Base-by-base conservation (phyloP, 495 filamentous ascomycete genomes). In the Bryoglossum gracile region DNA sequence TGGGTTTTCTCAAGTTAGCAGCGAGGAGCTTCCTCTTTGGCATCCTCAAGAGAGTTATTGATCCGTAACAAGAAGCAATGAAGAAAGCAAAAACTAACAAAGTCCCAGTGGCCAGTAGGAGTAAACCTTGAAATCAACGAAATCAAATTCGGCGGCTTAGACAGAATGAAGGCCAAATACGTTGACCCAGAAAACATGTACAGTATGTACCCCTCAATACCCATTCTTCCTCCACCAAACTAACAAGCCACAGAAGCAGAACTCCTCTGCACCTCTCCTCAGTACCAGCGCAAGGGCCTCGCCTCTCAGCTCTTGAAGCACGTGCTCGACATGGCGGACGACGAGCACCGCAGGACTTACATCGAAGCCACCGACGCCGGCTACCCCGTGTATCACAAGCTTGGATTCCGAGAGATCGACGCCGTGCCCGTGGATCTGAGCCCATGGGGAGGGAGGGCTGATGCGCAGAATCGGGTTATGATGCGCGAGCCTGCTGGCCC, bases 401-500 rank as follows among this genome's bases (percentile, higher is more conserved):
- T 62, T 10, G 56, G 56, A 3, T 62, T 50, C 19, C 40, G 32
- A 45, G 48, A 48, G 41, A 26, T 58, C 5, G 56, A 55, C 33
- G 16, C 23, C 2, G 5, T 59, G 4, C 18, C 32, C 1, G 35
- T 62, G 14, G 49, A 58, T 43, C 43, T 62, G 40, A 23, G 24
- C 17, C 44, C 46, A 22, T 58, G 18, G 13, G 59, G 53, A 4
- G 54, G 50, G 2, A 26, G 48, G 25, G 41, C 13, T 18, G 13
- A 14, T 16, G 41, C 16, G 38, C n/a, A 3, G 6, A 61, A 55
- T 47, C 30, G 39, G 33, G 37, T 50, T 18, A 55, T 61, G 55
- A 35, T 57, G 33, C 46, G 58, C 32, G 48, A 61, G 35, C 52
- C 56, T 38, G n/a, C n/a, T n/a, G n/a, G n/a, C n/a, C n/a, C n/a